phyloP scores from a whole-genome alignment of 2,329 filamentous ascomycete species.

The Penicillium oxalicum region DNA sequence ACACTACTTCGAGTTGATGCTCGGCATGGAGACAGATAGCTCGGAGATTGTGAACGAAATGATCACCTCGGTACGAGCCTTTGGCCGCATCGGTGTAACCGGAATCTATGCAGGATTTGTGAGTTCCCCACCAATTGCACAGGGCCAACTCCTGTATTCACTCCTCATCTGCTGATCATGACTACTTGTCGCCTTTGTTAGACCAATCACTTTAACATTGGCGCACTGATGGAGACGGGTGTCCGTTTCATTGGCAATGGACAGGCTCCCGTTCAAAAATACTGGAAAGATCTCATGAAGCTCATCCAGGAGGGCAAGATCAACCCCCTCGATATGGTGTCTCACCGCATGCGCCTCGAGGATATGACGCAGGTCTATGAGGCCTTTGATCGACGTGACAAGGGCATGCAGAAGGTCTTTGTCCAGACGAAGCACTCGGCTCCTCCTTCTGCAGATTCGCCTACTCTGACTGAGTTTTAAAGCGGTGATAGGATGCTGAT shows the following conservation, averaged over 20 bases:
- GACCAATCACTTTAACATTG: constrained; percentile 70
- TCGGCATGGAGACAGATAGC: constrained; percentile 76
- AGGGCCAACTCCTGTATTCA: neutral
- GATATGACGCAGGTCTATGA: constrained; percentile 62
- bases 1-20: constrained; percentile 53
- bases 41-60: constrained; percentile 56
- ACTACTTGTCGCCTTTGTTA: neutral
- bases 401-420: constrained; percentile 76
- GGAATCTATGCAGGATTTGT: constrained; percentile 61
- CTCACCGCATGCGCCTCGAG: constrained; percentile 69
- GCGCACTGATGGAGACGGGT: constrained; percentile 75
- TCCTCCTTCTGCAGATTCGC: constrained; percentile 47
- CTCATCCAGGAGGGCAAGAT: constrained; percentile 51
- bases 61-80: constrained; percentile 50
- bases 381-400: constrained; percentile 50
- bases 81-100: constrained; percentile 67
- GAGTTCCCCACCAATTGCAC: constrained; percentile 23
- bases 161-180: neutral
- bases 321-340: constrained; percentile 71
- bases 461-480: constrained; percentile 42
- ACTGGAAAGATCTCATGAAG: constrained; percentile 69
- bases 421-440: constrained; percentile 55
- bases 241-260: constrained; percentile 66
- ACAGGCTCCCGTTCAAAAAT: constrained; percentile 69
- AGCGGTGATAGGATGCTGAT: too few relatives aligned